Conservation (phyloP, 305 asterid genomes). For the Stenogyne calaminthoides region DNA sequence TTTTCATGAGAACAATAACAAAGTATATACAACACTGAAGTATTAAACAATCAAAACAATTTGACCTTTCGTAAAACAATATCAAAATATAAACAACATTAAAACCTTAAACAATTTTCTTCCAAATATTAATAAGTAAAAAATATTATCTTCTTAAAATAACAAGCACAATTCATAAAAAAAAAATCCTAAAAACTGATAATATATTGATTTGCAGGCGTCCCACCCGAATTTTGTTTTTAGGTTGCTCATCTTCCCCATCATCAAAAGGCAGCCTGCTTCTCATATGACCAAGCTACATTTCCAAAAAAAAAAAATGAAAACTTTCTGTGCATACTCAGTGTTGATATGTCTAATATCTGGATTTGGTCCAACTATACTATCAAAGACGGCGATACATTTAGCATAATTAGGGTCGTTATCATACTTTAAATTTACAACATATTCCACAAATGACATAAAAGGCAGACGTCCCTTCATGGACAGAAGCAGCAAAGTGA, state of each 20-base stretch:
- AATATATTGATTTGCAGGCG: slow-evolving; percentile 89
- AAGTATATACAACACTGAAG: too few species aligned
- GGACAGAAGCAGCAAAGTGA: too few species aligned
- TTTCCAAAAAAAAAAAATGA: slow-evolving; percentile 23
- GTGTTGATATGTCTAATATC: slow-evolving; percentile 77
- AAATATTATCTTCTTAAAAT: too few species aligned
- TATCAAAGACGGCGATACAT: slow-evolving; percentile 77
- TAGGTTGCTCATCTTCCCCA: slow-evolving; percentile 80
- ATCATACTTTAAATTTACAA: slow-evolving; percentile 81
- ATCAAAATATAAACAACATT: too few species aligned
- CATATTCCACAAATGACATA: slow-evolving; percentile 71
- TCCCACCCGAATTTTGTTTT: slow-evolving; percentile 84
- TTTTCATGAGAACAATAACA: too few species aligned
- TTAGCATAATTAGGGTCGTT: slow-evolving; percentile 93
- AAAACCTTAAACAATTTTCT: too few species aligned
- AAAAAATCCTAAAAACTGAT: too few species aligned
- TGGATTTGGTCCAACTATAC: slow-evolving; percentile 74
- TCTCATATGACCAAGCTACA: slow-evolving; percentile 86
- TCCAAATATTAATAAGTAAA: too few species aligned
- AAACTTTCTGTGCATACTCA: slow-evolving; percentile 95
- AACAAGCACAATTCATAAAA: too few species aligned
- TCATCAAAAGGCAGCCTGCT: slow-evolving; percentile 66
- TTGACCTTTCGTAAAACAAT: too few species aligned
- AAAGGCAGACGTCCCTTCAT: too few species aligned
- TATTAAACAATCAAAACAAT: too few species aligned